phyloP scores from a whole-genome alignment of 192 early-diverging fungal genomes.

The Entomortierella beljakovae region DNA sequence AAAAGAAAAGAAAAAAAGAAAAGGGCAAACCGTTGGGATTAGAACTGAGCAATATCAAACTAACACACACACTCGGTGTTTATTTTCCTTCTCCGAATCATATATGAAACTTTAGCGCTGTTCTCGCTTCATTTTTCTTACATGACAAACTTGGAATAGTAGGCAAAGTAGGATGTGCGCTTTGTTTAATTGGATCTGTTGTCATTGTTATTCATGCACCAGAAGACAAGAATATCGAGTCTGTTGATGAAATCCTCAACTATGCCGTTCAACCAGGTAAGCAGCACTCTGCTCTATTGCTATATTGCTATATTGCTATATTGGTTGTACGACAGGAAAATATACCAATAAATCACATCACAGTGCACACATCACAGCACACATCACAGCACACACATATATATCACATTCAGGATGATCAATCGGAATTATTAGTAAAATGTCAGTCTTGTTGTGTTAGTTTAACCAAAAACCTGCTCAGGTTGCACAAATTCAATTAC shows the following conservation, averaged over 20 bases:
- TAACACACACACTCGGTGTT: not conserved
- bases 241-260: conserved; percentile 86
- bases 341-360: too few species aligned
- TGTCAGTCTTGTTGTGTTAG: not conserved
- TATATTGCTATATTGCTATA: too few species aligned
- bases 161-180: conserved; percentile 90
- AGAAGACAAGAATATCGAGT: conserved; percentile 81
- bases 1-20: not conserved
- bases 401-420: conserved; percentile 40
- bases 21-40: conserved; percentile 15
- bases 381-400: not conserved
- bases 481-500: not conserved
- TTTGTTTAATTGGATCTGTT: conserved; percentile 90
- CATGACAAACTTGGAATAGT: conserved; percentile 85
- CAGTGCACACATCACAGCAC: not conserved
- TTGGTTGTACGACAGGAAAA: too few species aligned
- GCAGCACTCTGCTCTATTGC: too few species aligned
- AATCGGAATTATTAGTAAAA: conserved; percentile 19
- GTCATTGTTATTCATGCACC: conserved; percentile 90
- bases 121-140: conserved; percentile 89
- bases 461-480: not conserved
- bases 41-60: not conserved
- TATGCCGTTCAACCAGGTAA: conserved; percentile 83
- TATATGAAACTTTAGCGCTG: conserved; percentile 64
- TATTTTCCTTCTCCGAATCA: not conserved